Evolutionary conservation across 495 filamentous ascomycete species (phyloP).

Genomic region (Penicillium lividum): DNA sequence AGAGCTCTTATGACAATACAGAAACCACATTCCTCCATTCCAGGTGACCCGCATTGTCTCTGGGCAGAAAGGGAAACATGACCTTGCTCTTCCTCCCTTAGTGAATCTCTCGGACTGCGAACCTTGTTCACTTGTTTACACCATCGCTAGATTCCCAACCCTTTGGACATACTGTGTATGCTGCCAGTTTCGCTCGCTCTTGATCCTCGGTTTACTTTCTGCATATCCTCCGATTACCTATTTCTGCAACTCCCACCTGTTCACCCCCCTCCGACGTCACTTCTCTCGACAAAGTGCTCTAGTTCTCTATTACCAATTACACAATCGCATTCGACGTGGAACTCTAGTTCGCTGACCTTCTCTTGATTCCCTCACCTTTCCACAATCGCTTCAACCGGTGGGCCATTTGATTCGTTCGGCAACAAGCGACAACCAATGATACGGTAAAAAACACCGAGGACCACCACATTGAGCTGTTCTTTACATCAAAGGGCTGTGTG

Average conservation of each 20-base stretch:
- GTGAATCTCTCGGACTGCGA: slow-evolving; percentile 9
- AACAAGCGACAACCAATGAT: neutral
- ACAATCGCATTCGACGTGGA: neutral
- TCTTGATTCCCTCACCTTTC: slow-evolving; percentile 5
- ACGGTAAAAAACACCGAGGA: neutral
- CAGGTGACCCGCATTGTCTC: slow-evolving; percentile 10
- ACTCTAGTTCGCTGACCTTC: slow-evolving; percentile 16
- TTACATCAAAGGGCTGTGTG: neutral
- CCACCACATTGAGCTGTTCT: neutral
- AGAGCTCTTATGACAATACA: slow-evolving; percentile 5
- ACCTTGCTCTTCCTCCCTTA: slow-evolving; percentile 7
- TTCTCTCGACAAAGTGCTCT: neutral
- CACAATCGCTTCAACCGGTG: neutral
- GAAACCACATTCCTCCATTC: slow-evolving; percentile 11
- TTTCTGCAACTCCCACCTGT: slow-evolving; percentile 15
- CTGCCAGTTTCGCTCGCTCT: slow-evolving; percentile 40
- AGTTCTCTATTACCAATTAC: neutral
- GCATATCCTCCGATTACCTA: slow-evolving; percentile 18
- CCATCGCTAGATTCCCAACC: slow-evolving; percentile 17
- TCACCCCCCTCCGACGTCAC: slow-evolving; percentile 17
- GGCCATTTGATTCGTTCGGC: neutral
- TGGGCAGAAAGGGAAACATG: neutral
- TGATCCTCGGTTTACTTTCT: slow-evolving; percentile 11
- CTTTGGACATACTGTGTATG: slow-evolving; percentile 41
- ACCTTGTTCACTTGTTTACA: slow-evolving; percentile 8